Conservation (phyloP, 768 basidiomycete genomes). For the Boletus vinaceobasis region DNA sequence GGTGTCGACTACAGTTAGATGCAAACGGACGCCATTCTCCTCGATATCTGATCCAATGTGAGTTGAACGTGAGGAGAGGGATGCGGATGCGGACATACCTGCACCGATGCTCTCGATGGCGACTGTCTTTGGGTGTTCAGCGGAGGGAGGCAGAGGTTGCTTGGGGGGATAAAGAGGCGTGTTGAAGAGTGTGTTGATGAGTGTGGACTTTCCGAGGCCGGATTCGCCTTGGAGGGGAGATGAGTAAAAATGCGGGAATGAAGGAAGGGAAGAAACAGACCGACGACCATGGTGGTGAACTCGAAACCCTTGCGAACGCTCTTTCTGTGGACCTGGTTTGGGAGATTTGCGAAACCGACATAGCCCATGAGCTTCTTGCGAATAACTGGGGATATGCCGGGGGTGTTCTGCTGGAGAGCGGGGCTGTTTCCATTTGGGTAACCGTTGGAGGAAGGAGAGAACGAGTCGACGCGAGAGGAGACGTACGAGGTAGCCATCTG, state of each 20-base stretch:
- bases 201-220: constrained; percentile 96
- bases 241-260: constrained; percentile 10
- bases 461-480: constrained; percentile 62
- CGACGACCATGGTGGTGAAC: constrained; percentile 98
- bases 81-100: constrained; percentile 46
- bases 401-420: constrained; percentile 43
- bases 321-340: constrained; percentile 99
- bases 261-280: constrained; percentile 49
- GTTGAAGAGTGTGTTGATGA: constrained; percentile 98
- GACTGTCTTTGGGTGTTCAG: constrained; percentile 89
- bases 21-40: constrained; percentile 95
- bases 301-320: constrained; percentile 98
- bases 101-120: constrained; percentile 98
- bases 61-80: constrained; percentile 8
- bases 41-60: constrained; percentile 77
- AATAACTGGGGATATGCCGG: constrained; percentile 39
- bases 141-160: constrained; percentile 76
- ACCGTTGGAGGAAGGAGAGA: constrained; percentile 52
- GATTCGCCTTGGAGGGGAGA: constrained; percentile 73
- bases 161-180: constrained; percentile 92
- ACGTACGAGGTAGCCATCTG: constrained; percentile 77
- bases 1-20: constrained; percentile 98
- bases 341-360: constrained; percentile 95
- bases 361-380: constrained; percentile 96
- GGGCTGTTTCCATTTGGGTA: constrained; percentile 61